Percentiles rank a stretch among this genome's conserved stretches.
These are phyloP conservation scores for Ulota crispa DNA, from an alignment of 225 moss, liverwort and hornwort species.

Conservation along the genomic window DNA sequence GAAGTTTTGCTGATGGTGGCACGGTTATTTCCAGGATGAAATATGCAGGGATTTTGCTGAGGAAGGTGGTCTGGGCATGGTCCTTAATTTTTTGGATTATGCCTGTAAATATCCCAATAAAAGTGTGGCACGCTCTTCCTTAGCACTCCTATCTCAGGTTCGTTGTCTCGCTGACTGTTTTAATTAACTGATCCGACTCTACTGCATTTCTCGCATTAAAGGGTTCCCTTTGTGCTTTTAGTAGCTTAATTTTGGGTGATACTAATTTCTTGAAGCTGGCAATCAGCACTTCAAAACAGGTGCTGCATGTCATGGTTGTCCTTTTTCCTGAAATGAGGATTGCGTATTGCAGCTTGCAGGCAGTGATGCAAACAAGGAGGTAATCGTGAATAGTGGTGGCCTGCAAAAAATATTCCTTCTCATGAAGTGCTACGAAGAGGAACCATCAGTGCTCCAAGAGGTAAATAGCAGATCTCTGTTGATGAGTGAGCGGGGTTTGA, in stretches of 20 bases:
- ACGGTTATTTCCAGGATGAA: constrained; percentile 65
- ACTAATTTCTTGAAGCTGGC: neutral
- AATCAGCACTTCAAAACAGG: neutral
- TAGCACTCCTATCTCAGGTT: constrained; percentile 81
- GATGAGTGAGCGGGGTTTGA: neutral
- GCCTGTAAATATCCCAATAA: constrained; percentile 61
- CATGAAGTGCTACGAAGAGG: constrained; percentile 62
- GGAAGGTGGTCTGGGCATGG: constrained; percentile 76
- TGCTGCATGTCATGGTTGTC: constrained; percentile 16
- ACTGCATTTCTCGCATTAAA: neutral
- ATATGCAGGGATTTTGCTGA: constrained; percentile 83
- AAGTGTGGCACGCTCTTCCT: constrained; percentile 60
- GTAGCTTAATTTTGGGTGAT: neutral
- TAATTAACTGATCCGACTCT: neutral
- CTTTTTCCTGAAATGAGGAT: constrained; percentile 13
- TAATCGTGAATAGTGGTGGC: constrained; percentile 63
- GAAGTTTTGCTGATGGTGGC: constrained; percentile 14
- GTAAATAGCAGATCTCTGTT: constrained; percentile 31
- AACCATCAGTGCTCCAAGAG: constrained; percentile 84
- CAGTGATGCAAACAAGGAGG: constrained; percentile 89
- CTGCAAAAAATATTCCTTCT: constrained; percentile 61
- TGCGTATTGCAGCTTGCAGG: constrained; percentile 67
- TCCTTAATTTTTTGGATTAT: constrained; percentile 61
- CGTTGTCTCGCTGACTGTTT: constrained; percentile 1
- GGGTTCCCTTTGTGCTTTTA: neutral